Evolutionary conservation across 306 rosid genomes (phyloP).

Genomic region (Vigna angularis): DNA sequence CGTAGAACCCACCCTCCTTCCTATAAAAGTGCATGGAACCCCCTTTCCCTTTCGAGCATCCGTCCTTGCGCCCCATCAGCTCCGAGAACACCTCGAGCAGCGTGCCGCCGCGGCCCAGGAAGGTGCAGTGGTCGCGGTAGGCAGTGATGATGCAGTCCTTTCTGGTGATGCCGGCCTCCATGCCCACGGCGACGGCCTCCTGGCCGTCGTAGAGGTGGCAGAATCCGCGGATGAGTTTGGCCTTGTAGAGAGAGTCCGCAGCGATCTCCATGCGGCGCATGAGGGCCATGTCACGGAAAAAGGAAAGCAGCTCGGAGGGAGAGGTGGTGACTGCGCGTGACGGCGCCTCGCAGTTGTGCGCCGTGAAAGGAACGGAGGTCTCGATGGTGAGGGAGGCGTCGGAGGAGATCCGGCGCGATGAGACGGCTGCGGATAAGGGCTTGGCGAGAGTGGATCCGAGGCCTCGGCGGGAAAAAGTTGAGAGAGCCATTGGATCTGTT

Average conservation of each 20-base stretch:
- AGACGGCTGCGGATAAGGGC: conserved; percentile 56
- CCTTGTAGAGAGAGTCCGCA: conserved; percentile 94
- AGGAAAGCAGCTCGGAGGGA: conserved; percentile 63
- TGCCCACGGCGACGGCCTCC: conserved; percentile 86
- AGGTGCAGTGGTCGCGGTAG: conserved; percentile 89
- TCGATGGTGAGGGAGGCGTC: conserved; percentile 59
- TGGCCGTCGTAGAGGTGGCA: conserved; percentile 97
- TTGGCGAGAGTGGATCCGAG: conserved; percentile 51
- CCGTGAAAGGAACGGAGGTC: conserved; percentile 80
- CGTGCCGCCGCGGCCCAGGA: conserved; percentile 80
- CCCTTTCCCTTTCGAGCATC: conserved; percentile 88
- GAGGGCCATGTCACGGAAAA: conserved; percentile 77
- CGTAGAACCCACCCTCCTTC: conserved; percentile 76
- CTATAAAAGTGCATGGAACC: conserved; percentile 96
- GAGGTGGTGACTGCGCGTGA: conserved; percentile 78
- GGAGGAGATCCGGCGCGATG: conserved; percentile 57
- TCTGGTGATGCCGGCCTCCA: conserved; percentile 83
- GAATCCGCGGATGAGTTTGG: conserved; percentile 92
- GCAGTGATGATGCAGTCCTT: conserved; percentile 79
- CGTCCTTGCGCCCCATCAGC: conserved; percentile 81
- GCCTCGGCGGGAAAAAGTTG: conserved; percentile 47
- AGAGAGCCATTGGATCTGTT: conserved; percentile 60
- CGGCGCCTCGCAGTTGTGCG: conserved; percentile 74
- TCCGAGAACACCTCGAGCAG: conserved; percentile 65
- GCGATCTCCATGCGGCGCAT: conserved; percentile 98